Evolutionary conservation across 75 land plant genomes (phyloP).

Genomic region (Pseudotsuga menziesii): DNA sequence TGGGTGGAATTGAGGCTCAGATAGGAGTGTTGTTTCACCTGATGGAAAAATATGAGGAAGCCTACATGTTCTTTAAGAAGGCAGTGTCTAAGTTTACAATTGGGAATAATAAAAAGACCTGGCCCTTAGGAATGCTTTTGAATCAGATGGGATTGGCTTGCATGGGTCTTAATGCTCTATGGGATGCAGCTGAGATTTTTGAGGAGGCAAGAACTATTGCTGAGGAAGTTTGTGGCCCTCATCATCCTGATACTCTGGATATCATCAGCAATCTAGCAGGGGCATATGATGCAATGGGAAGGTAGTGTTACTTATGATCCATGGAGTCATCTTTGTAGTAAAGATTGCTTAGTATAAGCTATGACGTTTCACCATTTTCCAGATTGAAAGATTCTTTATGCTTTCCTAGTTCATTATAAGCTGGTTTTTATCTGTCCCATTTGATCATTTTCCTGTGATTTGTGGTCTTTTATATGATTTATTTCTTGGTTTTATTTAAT

Average conservation of each 20-base stretch:
- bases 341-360: too few species aligned
- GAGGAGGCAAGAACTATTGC: slow-evolving; percentile 27
- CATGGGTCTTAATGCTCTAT: slow-evolving; percentile 30
- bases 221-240: slow-evolving; percentile 29
- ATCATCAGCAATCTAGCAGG: slow-evolving; percentile 38
- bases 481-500: neutral
- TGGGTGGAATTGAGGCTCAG: slow-evolving; percentile 41
- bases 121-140: slow-evolving; percentile 22
- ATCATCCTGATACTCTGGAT: slow-evolving; percentile 34
- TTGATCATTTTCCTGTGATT: neutral
- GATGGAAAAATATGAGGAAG: slow-evolving; percentile 21
- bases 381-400: neutral
- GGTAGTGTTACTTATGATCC: slow-evolving; percentile 17
- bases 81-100: slow-evolving; percentile 23
- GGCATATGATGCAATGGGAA: slow-evolving; percentile 37
- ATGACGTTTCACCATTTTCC: neutral
- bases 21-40: slow-evolving; percentile 32
- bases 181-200: slow-evolving; percentile 28
- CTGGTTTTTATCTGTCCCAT: neutral
- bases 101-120: slow-evolving; percentile 12
- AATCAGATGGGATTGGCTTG: slow-evolving; percentile 40
- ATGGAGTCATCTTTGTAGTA: neutral
- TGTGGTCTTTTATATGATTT: neutral
- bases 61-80: slow-evolving; percentile 18
- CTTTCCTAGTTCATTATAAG: neutral